Evolutionary conservation across 768 basidiomycete genomes (phyloP), one percentile per base, ranked within the genome.

Genomic region (Termitomyces sp.): DNA sequence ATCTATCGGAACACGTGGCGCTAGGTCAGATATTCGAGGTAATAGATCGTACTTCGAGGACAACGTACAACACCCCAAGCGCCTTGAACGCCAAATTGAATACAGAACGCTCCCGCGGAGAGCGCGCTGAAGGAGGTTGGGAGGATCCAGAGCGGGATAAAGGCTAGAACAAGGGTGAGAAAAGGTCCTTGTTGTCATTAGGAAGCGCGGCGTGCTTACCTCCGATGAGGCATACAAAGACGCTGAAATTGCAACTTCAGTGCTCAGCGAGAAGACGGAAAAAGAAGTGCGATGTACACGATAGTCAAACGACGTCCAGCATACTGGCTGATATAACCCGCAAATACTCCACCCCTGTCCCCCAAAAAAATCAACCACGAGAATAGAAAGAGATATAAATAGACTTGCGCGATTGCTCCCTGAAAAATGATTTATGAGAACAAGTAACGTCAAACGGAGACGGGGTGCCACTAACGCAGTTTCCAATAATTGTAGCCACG

Each of bases 41-140:
- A 10, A 40, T 44, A 82, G 76, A 80, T 62, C 79, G 76, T 13
- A 77, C 6, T 35, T 16, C 1, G 18, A 16, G 0, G 9, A 18
- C 76, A 10, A 69, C 88, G 63, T 67, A 92, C 89, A 12, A 92
- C 87, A 65, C 91, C 91, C 90, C 91, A 93, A 40, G 91, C 93
- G 2, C 92, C 93, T 69, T 96, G 94, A 0, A 95, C 91, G 53
- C 91, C 91, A 63, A 91, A 84, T 67, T 95, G 93, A 16, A 93
- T 76, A 64, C 83, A 93, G 74, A 95, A 96, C 0, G 92, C 93
- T 9, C 92, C 92, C 0, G 91, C 91, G 0, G 90, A 68, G 9
- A 97, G 85, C 1, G 75, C 80, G 1, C 80, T 70, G 71, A 95
- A 95, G 1, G 79, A 72, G 6, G 66, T 72, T 2, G 94, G 94